Base-by-base conservation (phyloP, 2,329 filamentous ascomycete genomes). In the Conoideocrella luteorostrata region DNA sequence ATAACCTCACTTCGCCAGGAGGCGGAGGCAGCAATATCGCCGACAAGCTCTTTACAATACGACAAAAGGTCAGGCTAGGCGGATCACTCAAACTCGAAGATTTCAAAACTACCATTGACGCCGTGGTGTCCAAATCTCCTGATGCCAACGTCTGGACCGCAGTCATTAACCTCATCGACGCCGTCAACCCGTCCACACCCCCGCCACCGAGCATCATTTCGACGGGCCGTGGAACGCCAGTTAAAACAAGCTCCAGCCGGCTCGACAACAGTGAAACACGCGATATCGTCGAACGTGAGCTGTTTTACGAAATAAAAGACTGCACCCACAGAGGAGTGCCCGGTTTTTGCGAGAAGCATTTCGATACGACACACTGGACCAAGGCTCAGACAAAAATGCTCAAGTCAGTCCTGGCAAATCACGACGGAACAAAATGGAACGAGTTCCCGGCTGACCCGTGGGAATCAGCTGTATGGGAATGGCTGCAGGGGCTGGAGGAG, bases 281-380 rank as follows among this genome's bases (percentile, higher is more conserved):
- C 21, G 23, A 45, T 3, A 38, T 38, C 22, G 21, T 49, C 7
- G 24, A 46, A 45, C n/a, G 18, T 13, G 45, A 49, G 30, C 45
- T 51, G 7, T 49, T 51, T 18, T 3, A 29, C 1, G 45, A 51
- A 29, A 49, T 51, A 2, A 51, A 44, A 18, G 12, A 43, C 12
- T 49, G 49, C 43, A 38, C 37, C 38, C 50, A 45, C 36, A 46
- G 51, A 10, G 45, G 45, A 23, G 47, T 53, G 4, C 13, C 24
- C 2, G 49, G 51, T 10, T 53, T 52, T 24, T 47, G 17, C 2
- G 43, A 49, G 15, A 48, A 47, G 36, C 47, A 48, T 17, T 53
- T 53, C 18, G 20, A 48, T 32, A 11, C 49, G 4, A 39, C 44
- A n/a, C 30, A 3, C 41, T 47, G 46, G 51, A 20, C 29, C 20